Conservation (phyloP, 257 asterid genomes). For the Verbascum thapsus region DNA sequence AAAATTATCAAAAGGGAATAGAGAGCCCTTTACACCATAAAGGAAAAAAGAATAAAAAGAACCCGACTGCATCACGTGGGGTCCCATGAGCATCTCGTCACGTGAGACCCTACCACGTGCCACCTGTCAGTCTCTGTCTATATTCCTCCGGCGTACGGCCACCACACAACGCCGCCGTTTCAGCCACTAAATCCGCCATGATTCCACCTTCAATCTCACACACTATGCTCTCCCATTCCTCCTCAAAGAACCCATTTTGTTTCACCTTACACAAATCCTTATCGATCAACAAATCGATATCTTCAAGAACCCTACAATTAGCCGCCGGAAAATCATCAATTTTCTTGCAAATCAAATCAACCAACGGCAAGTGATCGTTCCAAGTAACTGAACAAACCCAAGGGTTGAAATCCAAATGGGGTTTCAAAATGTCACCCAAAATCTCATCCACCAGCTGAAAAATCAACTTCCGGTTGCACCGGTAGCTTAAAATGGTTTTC, state of each 20-base stretch:
- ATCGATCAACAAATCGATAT: constrained; percentile 53
- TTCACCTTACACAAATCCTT: constrained; percentile 37
- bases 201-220: constrained; percentile 58
- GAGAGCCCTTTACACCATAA: not conserved
- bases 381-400: constrained; percentile 12
- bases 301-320: constrained; percentile 59
- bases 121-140: constrained; percentile 35
- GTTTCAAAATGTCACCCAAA: constrained; percentile 40
- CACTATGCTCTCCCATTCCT: constrained; percentile 49
- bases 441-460: constrained; percentile 68
- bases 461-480: constrained; percentile 56
- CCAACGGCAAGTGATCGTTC: constrained; percentile 23
- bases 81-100: constrained; percentile 45
- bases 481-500: constrained; percentile 28
- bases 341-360: constrained; percentile 39
- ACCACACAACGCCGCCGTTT: constrained; percentile 41
- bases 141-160: constrained; percentile 30
- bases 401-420: constrained; percentile 11
- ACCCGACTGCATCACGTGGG: constrained; percentile 22
- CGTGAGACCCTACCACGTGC: constrained; percentile 58
- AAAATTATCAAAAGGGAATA: not conserved
- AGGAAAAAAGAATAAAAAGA: not conserved
- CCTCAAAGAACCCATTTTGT: constrained; percentile 24
- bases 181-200: constrained; percentile 54
- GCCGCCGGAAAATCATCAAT: constrained; percentile 52